Evolutionary conservation across 2,329 filamentous ascomycete species (phyloP).

Genomic region (Knufia petricola): DNA sequence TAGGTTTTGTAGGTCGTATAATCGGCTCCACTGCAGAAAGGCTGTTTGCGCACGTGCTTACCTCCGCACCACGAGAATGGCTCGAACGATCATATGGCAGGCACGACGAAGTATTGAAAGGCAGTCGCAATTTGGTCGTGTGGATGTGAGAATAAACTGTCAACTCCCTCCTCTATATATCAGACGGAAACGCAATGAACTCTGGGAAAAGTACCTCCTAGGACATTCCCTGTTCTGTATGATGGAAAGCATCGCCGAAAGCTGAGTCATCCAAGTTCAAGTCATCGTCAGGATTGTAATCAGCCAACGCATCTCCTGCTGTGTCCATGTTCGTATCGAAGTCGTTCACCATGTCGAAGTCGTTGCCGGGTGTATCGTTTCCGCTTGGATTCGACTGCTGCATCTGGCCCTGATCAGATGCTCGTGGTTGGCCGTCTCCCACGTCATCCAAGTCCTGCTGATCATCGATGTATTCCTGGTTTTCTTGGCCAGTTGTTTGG

Average conservation of each 20-base stretch:
- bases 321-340: conserved; percentile 60
- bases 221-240: conserved; percentile 33
- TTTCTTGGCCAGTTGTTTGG: conserved; percentile 28
- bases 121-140: too few relatives aligned
- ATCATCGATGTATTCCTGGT: conserved; percentile 33
- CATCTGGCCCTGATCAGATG: conserved; percentile 19
- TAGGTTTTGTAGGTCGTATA: background rate
- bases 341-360: conserved; percentile 40
- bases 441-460: background rate
- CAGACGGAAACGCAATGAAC: too few relatives aligned
- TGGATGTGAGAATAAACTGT: too few relatives aligned
- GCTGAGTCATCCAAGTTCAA: conserved; percentile 60
- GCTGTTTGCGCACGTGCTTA: background rate
- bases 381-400: conserved; percentile 7
- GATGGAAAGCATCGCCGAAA: conserved; percentile 74
- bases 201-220: conserved; percentile 11
- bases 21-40: background rate
- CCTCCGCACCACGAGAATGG: background rate
- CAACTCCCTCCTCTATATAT: too few relatives aligned
- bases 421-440: background rate
- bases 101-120: background rate
- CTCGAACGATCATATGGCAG: background rate
- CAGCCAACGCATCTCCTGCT: conserved; percentile 60
- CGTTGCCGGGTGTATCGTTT: conserved; percentile 13
- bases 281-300: conserved; percentile 49